phyloP scores from a whole-genome alignment of 805 yeast species.

The Saccharomycopsis lassenensis region DNA sequence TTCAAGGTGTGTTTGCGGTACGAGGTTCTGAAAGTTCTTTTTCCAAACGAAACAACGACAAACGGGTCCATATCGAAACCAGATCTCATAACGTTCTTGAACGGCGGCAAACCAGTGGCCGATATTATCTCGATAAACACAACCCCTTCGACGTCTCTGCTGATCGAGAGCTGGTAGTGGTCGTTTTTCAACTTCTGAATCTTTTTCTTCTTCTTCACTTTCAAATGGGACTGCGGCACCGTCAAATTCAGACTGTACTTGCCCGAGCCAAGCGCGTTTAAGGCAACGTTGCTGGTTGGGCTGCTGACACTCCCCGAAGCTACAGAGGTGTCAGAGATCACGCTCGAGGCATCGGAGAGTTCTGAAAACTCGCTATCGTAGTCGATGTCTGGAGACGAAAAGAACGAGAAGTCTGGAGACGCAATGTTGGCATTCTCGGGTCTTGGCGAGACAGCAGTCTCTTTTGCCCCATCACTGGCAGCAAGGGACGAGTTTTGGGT shows the following conservation, averaged over 20 bases:
- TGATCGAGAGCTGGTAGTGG: slow-evolving; percentile 28
- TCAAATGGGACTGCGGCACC: too few species aligned
- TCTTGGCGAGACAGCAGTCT: too few species aligned
- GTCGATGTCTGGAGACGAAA: too few species aligned
- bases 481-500: neutral
- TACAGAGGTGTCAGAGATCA: too few species aligned
- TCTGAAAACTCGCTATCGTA: neutral
- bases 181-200: slow-evolving; percentile 8
- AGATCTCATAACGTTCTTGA: slow-evolving; percentile 49
- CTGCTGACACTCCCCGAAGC: too few species aligned
- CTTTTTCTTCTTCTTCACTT: slow-evolving; percentile 2
- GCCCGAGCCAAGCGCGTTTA: too few species aligned
- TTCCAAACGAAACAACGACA: slow-evolving; percentile 83
- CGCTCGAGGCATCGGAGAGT: neutral
- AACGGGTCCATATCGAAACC: slow-evolving; percentile 96
- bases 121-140: slow-evolving; percentile 64
- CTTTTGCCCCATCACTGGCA: too few species aligned
- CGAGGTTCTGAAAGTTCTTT: slow-evolving; percentile 75
- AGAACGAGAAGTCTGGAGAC: too few species aligned
- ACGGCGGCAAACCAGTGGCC: slow-evolving; percentile 71
- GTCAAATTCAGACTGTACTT: too few species aligned
- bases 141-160: slow-evolving; percentile 48
- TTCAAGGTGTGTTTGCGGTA: slow-evolving; percentile 73
- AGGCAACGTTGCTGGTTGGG: too few species aligned
- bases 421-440: too few species aligned